Conservation (phyloP, 805 yeast genomes). For the Ogataea angusta region DNA sequence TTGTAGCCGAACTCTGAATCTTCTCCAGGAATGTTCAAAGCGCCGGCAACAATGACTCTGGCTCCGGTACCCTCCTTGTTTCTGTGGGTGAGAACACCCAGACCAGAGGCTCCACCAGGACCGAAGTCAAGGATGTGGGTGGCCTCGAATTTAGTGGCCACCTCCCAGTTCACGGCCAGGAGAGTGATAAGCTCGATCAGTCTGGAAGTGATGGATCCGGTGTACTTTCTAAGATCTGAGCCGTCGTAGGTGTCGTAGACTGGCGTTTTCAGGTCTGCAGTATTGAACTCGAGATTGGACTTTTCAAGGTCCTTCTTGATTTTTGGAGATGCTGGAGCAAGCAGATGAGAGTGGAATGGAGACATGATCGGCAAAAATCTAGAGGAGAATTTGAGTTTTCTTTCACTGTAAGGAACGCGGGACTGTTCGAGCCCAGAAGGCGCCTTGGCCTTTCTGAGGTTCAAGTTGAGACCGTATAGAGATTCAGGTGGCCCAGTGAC, state of each 20-base stretch:
- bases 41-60: conserved; percentile 90
- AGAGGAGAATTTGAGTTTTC: conserved; percentile 90
- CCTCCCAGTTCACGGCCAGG: conserved; percentile 93
- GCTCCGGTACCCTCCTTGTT: conserved; percentile 99
- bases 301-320: conserved; percentile 64
- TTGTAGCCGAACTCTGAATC: conserved; percentile 93
- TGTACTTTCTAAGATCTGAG: conserved; percentile 58
- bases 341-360: conserved; percentile 93
- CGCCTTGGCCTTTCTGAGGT: conserved; percentile 91
- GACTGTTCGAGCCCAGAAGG: conserved; percentile 93
- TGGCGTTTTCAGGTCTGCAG: conserved; percentile 66
- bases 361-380: conserved; percentile 93
- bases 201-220: conserved; percentile 60
- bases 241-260: conserved; percentile 91
- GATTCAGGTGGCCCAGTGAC: conserved; percentile 99
- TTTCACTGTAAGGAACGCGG: conserved; percentile 87
- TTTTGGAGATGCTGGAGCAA: conserved; percentile 64
- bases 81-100: conserved; percentile 93
- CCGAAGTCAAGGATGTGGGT: conserved; percentile 96
- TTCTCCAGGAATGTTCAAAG: conserved; percentile 60
- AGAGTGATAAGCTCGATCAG: conserved; percentile 79
- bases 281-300: conserved; percentile 54
- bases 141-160: conserved; percentile 73
- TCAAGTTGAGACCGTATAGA: conserved; percentile 87
- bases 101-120: conserved; percentile 97